phyloP scores from a whole-genome alignment of 192 early-diverging fungal species.

The Physocladia obscura region DNA sequence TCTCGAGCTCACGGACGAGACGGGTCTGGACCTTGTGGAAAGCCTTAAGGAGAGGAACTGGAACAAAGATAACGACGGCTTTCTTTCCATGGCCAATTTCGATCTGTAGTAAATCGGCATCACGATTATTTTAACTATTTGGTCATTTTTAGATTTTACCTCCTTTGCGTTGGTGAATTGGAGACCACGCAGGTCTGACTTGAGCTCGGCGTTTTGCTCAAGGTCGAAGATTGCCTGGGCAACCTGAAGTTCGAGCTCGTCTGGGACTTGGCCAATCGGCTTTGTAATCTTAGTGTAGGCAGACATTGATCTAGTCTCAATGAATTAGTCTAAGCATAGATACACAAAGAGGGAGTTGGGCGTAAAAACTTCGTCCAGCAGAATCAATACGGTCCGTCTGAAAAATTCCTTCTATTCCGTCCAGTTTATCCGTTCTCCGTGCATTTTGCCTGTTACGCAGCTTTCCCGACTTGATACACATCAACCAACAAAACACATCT shows the following conservation, averaged over 20 bases:
- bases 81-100: constrained; percentile 93
- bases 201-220: constrained; percentile 93
- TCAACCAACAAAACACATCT: no score
- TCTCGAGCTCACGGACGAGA: constrained; percentile 98
- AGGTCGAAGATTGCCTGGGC: constrained; percentile 95
- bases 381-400: no score
- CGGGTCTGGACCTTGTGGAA: constrained; percentile 96
- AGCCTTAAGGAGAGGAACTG: constrained; percentile 88
- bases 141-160: constrained; percentile 50
- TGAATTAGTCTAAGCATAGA: no score
- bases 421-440: no score
- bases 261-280: constrained; percentile 55
- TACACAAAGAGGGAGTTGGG: no score
- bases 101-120: constrained; percentile 53
- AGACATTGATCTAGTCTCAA: no score
- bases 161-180: constrained; percentile 95
- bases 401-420: no score
- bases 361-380: no score
- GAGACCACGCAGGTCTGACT: constrained; percentile 93
- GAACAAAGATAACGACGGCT: constrained; percentile 96
- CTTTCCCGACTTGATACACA: no score
- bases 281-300: constrained; percentile 62
- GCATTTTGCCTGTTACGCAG: no score
- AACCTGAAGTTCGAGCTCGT: constrained; percentile 91
- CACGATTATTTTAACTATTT: not conserved